Evolutionary conservation across 2,329 filamentous ascomycete genomes (phyloP), one percentile per base, ranked within the genome.

Genomic region (Fusarium tuaranense): DNA sequence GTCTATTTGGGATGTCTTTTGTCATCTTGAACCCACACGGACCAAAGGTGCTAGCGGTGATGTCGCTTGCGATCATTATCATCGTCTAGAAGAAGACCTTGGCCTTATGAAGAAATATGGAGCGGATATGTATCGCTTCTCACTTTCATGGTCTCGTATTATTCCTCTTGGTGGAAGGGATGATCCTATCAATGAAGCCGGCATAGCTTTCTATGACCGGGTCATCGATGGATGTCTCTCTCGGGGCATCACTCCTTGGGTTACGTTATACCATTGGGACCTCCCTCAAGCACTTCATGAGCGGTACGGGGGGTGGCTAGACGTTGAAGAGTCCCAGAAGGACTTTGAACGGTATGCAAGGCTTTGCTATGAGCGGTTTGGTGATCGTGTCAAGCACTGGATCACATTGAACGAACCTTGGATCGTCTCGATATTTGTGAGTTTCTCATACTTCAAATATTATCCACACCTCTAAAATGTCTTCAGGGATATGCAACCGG

Each of bases 251-350:
- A 86, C 85, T 36, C 91, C 91, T 0, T 86, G 91, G 79, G 84
- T 92, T 44, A 93, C 91, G 0, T 83, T 93, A 1, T 92, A 89
- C 76, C 91, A 93, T 79, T 92, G 91, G 90, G 91, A 93, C 16
- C 70, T 83, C 0, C 83, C 83, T 0, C 82, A 83, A 16, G 78
- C 59, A 0, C 78, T 85, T 0, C 78, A 84, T 36, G 80, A 83
- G 25, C 76, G 82, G 0, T 84, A 85, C 7, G 81, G 82, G 1
- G 83, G 82, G 0, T 80, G 79, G 76, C 46, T 84, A 7, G 74
- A 83, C 39, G 79, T 79, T 7, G 73, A 78, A 2, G 75, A 83
- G 59, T 80, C 79, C 0, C 76, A 80, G 16, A 73, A 73, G 7
- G 83, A 84, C 65, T 83, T 84, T 64, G 81, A 82, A 68, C 67